A percentile compares a stretch with the other conserved stretches of the same genome.
phyloP scores from a whole-genome alignment of 805 yeast species.

The Ogataea angusta region DNA sequence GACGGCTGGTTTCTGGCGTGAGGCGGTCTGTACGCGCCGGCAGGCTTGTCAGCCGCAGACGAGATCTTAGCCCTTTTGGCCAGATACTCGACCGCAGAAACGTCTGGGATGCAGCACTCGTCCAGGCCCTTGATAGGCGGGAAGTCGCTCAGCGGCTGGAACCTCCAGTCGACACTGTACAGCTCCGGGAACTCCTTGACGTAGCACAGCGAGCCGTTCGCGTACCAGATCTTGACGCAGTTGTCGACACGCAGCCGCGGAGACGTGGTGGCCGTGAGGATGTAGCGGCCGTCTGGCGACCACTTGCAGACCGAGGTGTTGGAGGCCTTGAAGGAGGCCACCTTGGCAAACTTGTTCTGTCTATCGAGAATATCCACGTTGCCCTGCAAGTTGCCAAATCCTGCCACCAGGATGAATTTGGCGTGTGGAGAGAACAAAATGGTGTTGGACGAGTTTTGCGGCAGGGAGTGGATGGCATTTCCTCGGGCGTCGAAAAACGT shows the following conservation, averaged over 20 bases:
- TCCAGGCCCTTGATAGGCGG: slow-evolving; percentile 50
- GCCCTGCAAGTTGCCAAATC: slow-evolving; percentile 97
- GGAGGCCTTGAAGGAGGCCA: slow-evolving; percentile 82
- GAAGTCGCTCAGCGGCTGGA: slow-evolving; percentile 51
- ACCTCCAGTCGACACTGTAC: slow-evolving; percentile 81
- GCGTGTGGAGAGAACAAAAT: slow-evolving; percentile 93
- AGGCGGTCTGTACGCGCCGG: slow-evolving; percentile 96
- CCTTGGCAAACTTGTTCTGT: slow-evolving; percentile 74
- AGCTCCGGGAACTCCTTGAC: slow-evolving; percentile 80
- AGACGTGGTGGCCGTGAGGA: slow-evolving; percentile 93
- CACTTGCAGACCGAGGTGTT: slow-evolving; percentile 96
- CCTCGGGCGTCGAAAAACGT: slow-evolving; percentile 95
- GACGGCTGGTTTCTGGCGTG: slow-evolving; percentile 59
- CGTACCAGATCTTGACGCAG: slow-evolving; percentile 92
- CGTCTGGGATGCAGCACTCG: slow-evolving; percentile 66
- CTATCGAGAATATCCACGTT: slow-evolving; percentile 93
- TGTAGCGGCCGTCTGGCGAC: slow-evolving; percentile 95
- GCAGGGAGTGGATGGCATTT: slow-evolving; percentile 75
- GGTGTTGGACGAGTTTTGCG: slow-evolving; percentile 86
- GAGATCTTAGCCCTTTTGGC: slow-evolving; percentile 38
- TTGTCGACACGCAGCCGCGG: slow-evolving; percentile 97
- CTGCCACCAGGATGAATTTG: slow-evolving; percentile 86
- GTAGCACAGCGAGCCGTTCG: slow-evolving; percentile 75
- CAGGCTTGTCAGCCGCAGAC: slow-evolving; percentile 45
- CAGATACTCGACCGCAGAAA: slow-evolving; percentile 59